These are phyloP conservation scores for Pseudogymnoascus sp. DNA, from an alignment of 2,329 filamentous ascomycete species.

Conservation along the genomic window DNA sequence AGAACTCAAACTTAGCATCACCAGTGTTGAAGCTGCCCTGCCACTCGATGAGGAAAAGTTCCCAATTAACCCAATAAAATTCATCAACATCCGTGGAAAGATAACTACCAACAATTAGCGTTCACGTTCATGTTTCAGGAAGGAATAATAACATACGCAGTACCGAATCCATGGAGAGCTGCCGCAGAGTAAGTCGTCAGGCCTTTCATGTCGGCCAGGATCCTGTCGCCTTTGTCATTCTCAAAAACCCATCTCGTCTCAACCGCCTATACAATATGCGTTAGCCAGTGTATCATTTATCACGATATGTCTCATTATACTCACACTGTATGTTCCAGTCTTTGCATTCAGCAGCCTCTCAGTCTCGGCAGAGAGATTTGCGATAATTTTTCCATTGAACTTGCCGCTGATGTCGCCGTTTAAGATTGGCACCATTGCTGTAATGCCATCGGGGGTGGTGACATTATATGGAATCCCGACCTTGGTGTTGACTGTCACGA, in stretches of 20 bases:
- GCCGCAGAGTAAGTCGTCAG: constrained; percentile 2
- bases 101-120: neutral
- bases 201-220: neutral
- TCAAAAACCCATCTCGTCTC: neutral
- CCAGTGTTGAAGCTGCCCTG: neutral
- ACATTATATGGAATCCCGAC: neutral
- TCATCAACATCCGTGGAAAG: constrained; percentile 1
- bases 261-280: neutral
- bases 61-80: constrained; percentile 1
- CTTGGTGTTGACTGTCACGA: neutral
- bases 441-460: neutral
- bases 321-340: neutral
- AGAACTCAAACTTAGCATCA: neutral
- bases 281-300: neutral
- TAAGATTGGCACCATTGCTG: neutral
- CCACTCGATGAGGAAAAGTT: neutral
- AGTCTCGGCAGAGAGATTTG: neutral
- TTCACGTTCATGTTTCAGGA: neutral
- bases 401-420: neutral
- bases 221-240: neutral
- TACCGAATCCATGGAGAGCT: neutral
- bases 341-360: neutral
- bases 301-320: neutral
- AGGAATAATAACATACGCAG: neutral
- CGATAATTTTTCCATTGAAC: neutral